Evolutionary conservation across 2,329 filamentous ascomycete genomes (phyloP), one percentile per base, ranked within the genome.

Genomic region (Calonectria pauciramosa): DNA sequence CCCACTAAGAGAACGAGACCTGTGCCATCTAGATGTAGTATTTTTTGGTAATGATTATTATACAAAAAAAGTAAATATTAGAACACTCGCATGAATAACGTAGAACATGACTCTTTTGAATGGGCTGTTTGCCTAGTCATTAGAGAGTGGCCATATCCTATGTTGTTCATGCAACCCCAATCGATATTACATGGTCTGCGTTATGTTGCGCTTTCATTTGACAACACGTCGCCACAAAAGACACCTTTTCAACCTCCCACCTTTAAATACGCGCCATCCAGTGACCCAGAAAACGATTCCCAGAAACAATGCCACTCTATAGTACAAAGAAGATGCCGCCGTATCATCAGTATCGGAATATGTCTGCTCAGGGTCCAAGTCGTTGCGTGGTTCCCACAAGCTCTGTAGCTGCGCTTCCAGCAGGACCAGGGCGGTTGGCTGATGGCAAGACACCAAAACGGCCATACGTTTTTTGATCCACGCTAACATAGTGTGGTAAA

Each of bases 401-500:
- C 70, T 92, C 92, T 79, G 94, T 87, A 1, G 89, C 87, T 20
- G 89, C 84, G 76, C 87, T 86, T 9, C 86, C 82, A 59, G 82
- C 81, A 44, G 85, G 81, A 65, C 83, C 81, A 32, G 84, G 80
- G 23, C 85, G 82, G 70, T 85, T 83, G 51, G 81, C 88, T 1
- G 92, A 90, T 3, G 96, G 96, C 71, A 99, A 87, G 18, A 98
- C 94, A 2, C 96, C 96, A 81, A 98, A 98, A 68, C 96, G 91
- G 10, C 96, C 96, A 82, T 96, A 98, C 8, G 95, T 98, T 89
- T 98, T 98, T 85, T 98, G 96, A 82, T 99, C 96, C 20, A 98
- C 93, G 71, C 95, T 97, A 63, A 99, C 94, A 82, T 98, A 99
- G 85, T 98, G 95, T 56, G 96, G 96, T 32, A 99, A 86, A 73